Percentiles rank a stretch among this genome's conserved stretches.
Evolutionary conservation across 441 rosid genomes (phyloP).

Genomic region (Pelargonium cotyledonis): DNA sequence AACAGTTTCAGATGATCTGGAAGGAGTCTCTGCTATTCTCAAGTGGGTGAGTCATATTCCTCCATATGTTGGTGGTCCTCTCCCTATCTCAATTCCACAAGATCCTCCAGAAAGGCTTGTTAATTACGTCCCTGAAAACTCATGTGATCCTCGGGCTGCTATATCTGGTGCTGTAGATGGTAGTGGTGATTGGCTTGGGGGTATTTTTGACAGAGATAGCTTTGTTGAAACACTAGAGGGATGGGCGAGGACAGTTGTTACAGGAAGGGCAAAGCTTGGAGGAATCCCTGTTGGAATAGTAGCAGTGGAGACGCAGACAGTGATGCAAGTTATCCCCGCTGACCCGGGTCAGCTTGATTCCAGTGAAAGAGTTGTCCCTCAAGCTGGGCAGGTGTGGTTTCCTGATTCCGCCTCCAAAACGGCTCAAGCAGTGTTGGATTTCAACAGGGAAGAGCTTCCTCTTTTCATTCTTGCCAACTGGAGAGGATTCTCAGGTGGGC

Average conservation of each 20-base stretch:
- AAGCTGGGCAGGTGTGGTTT: constrained; percentile 99
- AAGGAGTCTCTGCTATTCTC: constrained; percentile 86
- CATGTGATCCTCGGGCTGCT: constrained; percentile 98
- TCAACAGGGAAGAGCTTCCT: constrained; percentile 93
- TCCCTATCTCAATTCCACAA: constrained; percentile 54
- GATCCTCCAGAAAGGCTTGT: constrained; percentile 91
- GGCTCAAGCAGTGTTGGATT: constrained; percentile 95
- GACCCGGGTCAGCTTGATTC: constrained; percentile 99
- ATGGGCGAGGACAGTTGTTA: constrained; percentile 99
- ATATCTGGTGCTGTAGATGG: constrained; percentile 61
- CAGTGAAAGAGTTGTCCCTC: constrained; percentile 95
- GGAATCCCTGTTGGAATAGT: constrained; percentile 98
- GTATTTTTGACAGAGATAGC: constrained; percentile 92
- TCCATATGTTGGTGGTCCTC: constrained; percentile 65
- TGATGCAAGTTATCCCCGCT: constrained; percentile 97
- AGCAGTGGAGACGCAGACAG: constrained; percentile 99
- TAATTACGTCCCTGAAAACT: constrained; percentile 77
- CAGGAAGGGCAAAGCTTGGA: constrained; percentile 98
- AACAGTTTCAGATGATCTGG: constrained; percentile 97
- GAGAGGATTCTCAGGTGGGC: constrained; percentile 99
- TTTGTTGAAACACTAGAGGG: constrained; percentile 93
- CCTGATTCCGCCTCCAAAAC: constrained; percentile 98
- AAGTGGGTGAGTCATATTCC: constrained; percentile 94
- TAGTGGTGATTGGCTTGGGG: constrained; percentile 87
- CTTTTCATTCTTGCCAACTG: constrained; percentile 97